Evolutionary conservation across 192 early-diverging fungal genomes (phyloP), one percentile per base, ranked within the genome.

Genomic region (Lobosporangium transversale): DNA sequence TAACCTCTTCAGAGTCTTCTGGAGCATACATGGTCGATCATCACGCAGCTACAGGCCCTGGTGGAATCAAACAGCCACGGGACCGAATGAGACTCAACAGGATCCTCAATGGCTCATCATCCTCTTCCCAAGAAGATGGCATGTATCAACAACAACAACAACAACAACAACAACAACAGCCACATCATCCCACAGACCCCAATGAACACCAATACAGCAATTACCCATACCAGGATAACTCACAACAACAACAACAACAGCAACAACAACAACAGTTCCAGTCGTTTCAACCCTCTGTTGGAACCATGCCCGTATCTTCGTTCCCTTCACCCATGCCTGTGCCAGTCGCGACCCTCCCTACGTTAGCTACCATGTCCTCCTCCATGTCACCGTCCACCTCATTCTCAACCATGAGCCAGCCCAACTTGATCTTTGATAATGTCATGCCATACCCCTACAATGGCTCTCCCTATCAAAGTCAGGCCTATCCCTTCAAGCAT

Each of bases 401-500:
- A 11, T 61, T 75, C 52, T 53, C 63, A 48, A 35, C 49, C 43
- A 60, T 75, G 50, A 75, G 51, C 36, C 71, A 75, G 44, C 62
- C 70, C 9, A 61, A 42, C 21, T 30, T 75, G 57, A 66, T 61
- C 14, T 66, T 66, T 50, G 71, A 65, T 32, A 64, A 75, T 2
- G 58, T 65, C 30, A 75, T 75, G 71, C 71, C 62, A 6, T 75
- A 75, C 51, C 56, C 62, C 2, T 75, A 75, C 45, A 65, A 60
- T 18, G 52, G 60, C 29, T 24, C 70, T 30, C 63, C 64, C n/a
- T 75, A 75, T 49, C 58, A 64, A 40, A 54, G 30, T 35, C 69
- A 71, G 21, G 52, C 49, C 58, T 66, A 75, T 55, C 51, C 63
- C 7, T 66, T 75, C 71, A 75, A 75, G 71, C 71, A 75, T 75